Base-by-base conservation (phyloP, 306 rosid genomes). In the Medicago ruthenica region DNA sequence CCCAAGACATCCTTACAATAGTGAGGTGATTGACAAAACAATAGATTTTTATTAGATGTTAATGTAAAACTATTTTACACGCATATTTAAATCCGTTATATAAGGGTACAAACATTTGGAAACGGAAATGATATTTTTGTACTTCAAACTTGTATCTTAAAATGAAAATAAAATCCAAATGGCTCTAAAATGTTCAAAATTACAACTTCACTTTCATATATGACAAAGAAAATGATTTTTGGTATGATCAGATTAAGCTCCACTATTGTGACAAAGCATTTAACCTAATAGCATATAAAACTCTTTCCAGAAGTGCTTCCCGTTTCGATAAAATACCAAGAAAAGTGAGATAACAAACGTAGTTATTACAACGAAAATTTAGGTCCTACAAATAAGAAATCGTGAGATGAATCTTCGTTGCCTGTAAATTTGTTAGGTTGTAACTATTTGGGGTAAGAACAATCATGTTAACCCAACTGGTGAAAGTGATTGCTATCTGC, bases 381-480 rank as follows among this genome's bases (percentile, higher is more conserved):
- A 67, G 39, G 48, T 51, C 54, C 51, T 18, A 27, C 3, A 44
- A 57, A 31, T 54, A 18, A 61, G 54, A 70, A 58, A 64, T 7
- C 18, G 63, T 8, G 31, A 24, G 39, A n/a, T 36, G 73, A 64
- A 67, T 79, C 82, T 61, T 27, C 67, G 83, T 76, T 58, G 21
- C 41, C 1, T 3, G 51, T 31, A 58, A 27, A 37, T 7, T 77
- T 53, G 24, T 60, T 0, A 4, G 18, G 31, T 17, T 27, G 73
- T 60, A 42, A 70, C 70, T 39, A 70, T 6, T 76, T 16, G 7
- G 48, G n/a, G 10, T 62, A 48, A 51, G 27, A 31, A 11, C 21
- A 27, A 22, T 24, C 68, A 7, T 39, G 76, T 62, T 68, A 86
- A 64, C 67, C 83, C 75, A 85, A 80, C 63, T 71, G 88, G 81